Base-by-base conservation (phyloP, 116 monocot genomes). In the Zostera marina region DNA sequence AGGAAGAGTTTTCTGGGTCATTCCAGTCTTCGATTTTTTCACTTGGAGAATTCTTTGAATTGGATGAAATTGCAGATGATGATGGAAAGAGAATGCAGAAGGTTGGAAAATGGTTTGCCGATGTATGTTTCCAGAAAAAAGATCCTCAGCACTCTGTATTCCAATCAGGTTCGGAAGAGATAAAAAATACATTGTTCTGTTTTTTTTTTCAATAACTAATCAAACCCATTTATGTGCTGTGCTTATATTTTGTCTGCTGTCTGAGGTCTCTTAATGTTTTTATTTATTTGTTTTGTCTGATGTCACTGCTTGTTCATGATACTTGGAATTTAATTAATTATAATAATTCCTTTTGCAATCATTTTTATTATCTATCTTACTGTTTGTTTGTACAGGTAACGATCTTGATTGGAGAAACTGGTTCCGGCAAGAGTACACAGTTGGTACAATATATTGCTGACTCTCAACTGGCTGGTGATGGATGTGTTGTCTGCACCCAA, bases 401-500 rank as follows among this genome's bases (percentile, higher is more conserved):
- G 8, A 71, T 99, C 11, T 63, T 99, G 69, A 79, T 79, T 52
- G 99, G 87, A 43, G 99, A 99, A 75, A 99, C 99, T 67, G 99
- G 91, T 40, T 91, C 81, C 9, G 99, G 99, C 65, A 99, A 91
- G 71, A 99, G 91, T 64, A 99, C 99, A 41, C 99, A 99, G 59
- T 58, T 99, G 59, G 84, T 91, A 11, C 99, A 99, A 59, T 91
- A 70, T 68, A 74, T 99, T 66, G 87, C 87, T 39, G 99, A 99
- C 63, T 64, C 87, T 15, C 77, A 81, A 32, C 41, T 83, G 60
- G 70, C 74, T 65, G 15, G 42, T 55, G 39, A 64, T 41, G 91
- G 81, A 15, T 74, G 78, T 41, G 76, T 99, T 61, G 67, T 87
- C 10, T 99, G 91, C 66, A 99, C 91, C 47, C 99, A 99, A 63